Evolutionary conservation across 2,329 filamentous ascomycete genomes (phyloP).

Genomic region (Amauroascus verrucosus): DNA sequence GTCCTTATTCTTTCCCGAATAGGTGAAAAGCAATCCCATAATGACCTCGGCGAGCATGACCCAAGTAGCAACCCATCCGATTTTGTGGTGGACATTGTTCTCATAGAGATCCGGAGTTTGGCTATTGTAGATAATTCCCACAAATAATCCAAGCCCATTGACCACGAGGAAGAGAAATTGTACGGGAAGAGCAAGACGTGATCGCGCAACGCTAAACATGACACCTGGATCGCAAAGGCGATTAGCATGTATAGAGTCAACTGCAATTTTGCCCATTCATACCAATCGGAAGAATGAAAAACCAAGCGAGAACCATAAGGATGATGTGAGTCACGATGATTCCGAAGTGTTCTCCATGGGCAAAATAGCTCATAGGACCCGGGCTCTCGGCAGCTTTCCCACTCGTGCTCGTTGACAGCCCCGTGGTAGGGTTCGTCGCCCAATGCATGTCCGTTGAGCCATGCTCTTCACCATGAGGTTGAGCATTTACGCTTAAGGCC

Average conservation of each 20-base stretch:
- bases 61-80: constrained; percentile 75
- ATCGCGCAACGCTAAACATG: constrained; percentile 75
- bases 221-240: constrained; percentile 47
- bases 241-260: constrained; percentile 15
- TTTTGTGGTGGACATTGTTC: constrained; percentile 76
- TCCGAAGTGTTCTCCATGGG: constrained; percentile 31
- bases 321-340: constrained; percentile 58
- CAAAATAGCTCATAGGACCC: constrained; percentile 35
- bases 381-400: constrained; percentile 23
- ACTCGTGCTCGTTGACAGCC: constrained; percentile 15
- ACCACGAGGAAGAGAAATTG: constrained; percentile 58
- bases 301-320: constrained; percentile 62
- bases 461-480: constrained; percentile 28
- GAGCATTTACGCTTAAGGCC: constrained; percentile 23
- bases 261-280: constrained; percentile 29
- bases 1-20: constrained; percentile 41
- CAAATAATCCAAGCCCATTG: constrained; percentile 55
- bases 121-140: constrained; percentile 63
- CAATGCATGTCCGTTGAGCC: constrained; percentile 27
- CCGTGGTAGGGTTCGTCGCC: constrained; percentile 13
- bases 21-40: constrained; percentile 54
- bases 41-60: constrained; percentile 59
- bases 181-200: constrained; percentile 57
- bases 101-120: constrained; percentile 77
- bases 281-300: constrained; percentile 63